A percentile compares a stretch with the other conserved stretches of the same genome.
These are phyloP conservation scores for Pulveroboletus frians DNA, from an alignment of 768 basidiomycete species.

Conservation along the genomic window DNA sequence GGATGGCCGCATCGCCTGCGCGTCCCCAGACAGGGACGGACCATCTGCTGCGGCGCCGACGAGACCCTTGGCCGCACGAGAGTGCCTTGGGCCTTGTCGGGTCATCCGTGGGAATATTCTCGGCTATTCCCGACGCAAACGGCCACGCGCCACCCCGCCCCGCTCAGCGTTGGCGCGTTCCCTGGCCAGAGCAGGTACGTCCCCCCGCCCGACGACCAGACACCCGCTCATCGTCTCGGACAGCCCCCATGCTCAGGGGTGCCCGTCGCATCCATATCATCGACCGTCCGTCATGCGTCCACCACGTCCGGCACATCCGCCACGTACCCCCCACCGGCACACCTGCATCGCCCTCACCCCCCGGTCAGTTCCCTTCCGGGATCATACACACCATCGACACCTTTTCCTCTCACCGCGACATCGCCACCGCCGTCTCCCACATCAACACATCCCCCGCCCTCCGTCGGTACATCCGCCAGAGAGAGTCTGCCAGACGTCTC, in stretches of 20 bases:
- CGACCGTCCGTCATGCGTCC: constrained; percentile 23
- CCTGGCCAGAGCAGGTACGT: constrained; percentile 4
- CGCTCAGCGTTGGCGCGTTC: too few relatives aligned
- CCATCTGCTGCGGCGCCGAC: too few relatives aligned
- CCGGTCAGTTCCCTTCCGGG: constrained; percentile 20
- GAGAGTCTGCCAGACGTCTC: constrained; percentile 30
- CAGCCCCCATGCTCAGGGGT: constrained; percentile 66
- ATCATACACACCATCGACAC: constrained; percentile 25
- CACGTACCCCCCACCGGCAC: too few relatives aligned
- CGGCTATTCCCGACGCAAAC: constrained; percentile 13
- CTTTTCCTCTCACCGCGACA: constrained; percentile 16
- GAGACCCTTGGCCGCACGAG: too few relatives aligned
- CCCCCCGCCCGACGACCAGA: background rate
- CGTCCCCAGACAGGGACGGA: too few relatives aligned
- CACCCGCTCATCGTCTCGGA: constrained; percentile 24
- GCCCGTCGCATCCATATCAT: constrained; percentile 43
- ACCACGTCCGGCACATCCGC: background rate
- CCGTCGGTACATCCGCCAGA: constrained; percentile 28
- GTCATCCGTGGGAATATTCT: constrained; percentile 6
- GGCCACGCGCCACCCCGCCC: background rate
- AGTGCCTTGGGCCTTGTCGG: background rate
- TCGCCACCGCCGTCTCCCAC: constrained; percentile 4
- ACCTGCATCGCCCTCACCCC: background rate
- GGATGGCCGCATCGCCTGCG: too few relatives aligned
- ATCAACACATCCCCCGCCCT: constrained; percentile 22